Conservation (phyloP, 768 basidiomycete species). For the Suillus discolor region DNA sequence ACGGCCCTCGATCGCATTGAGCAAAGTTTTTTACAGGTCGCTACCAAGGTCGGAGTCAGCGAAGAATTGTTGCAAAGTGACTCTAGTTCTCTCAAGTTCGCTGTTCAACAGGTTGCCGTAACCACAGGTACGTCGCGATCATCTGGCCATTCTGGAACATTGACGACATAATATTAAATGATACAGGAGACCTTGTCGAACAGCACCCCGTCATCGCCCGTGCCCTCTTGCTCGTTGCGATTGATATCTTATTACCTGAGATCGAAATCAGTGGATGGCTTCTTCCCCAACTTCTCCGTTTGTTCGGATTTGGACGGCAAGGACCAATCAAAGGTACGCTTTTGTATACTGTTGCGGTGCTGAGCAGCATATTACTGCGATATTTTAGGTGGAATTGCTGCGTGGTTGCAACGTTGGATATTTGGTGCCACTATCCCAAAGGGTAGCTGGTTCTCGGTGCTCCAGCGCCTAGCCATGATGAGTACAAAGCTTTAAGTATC, state of each 20-base stretch:
- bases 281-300: conserved; percentile 30
- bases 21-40: conserved; percentile 25
- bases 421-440: background rate
- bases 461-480: conserved; percentile 1
- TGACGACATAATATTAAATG: background rate
- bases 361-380: background rate
- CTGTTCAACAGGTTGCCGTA: conserved; percentile 25
- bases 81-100: conserved; percentile 27
- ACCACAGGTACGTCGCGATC: conserved; percentile 17
- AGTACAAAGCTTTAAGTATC: background rate
- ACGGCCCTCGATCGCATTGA: conserved; percentile 28
- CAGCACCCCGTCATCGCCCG: conserved; percentile 35
- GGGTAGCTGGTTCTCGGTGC: background rate
- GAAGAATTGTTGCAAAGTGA: conserved; percentile 25
- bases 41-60: conserved; percentile 22
- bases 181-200: conserved; percentile 38
- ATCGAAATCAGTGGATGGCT: conserved; percentile 17
- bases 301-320: conserved; percentile 40
- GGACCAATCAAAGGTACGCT: conserved; percentile 36
- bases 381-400: background rate
- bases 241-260: conserved; percentile 5
- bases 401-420: background rate
- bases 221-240: conserved; percentile 24
- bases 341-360: background rate
- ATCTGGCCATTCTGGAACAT: background rate